Conservation (phyloP, 352 stramenopile genomes). For the Pythium monospermum region DNA sequence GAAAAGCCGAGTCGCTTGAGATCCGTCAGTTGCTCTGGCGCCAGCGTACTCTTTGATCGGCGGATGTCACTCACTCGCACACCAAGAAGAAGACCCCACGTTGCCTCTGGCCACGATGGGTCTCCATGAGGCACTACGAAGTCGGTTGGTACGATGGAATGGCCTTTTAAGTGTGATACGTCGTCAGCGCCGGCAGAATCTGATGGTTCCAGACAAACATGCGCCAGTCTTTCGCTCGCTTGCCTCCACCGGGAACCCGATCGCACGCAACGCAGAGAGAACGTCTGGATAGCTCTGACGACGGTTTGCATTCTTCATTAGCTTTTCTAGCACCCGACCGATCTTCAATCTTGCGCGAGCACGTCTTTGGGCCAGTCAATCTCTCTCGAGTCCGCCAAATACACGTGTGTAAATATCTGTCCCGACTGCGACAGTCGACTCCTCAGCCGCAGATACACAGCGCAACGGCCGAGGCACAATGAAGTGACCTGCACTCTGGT, state of each 20-base stretch:
- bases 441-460: background rate
- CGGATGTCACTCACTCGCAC: too few relatives aligned
- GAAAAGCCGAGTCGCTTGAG: too few relatives aligned
- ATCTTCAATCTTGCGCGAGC: too few relatives aligned
- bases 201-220: background rate
- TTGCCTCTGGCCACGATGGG: too few relatives aligned
- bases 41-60: too few relatives aligned
- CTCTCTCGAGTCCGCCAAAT: too few relatives aligned
- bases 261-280: background rate
- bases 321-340: too few relatives aligned
- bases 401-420: too few relatives aligned
- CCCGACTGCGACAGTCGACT: too few relatives aligned
- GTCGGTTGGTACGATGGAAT: background rate
- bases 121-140: slow-evolving; percentile 1
- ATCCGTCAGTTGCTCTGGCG: too few relatives aligned
- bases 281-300: background rate
- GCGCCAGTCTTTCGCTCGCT: too few relatives aligned
- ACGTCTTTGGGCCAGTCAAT: slow-evolving; percentile 1
- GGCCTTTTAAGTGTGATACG: background rate
- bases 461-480: slow-evolving; percentile 5
- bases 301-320: slow-evolving; percentile 1
- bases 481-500: slow-evolving; percentile 7
- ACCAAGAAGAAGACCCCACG: too few relatives aligned
- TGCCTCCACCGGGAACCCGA: slow-evolving; percentile 12
- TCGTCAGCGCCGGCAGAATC: background rate